Evolutionary conservation across 495 filamentous ascomycete genomes (phyloP).

Genomic region (Penicillium diatomitis): DNA sequence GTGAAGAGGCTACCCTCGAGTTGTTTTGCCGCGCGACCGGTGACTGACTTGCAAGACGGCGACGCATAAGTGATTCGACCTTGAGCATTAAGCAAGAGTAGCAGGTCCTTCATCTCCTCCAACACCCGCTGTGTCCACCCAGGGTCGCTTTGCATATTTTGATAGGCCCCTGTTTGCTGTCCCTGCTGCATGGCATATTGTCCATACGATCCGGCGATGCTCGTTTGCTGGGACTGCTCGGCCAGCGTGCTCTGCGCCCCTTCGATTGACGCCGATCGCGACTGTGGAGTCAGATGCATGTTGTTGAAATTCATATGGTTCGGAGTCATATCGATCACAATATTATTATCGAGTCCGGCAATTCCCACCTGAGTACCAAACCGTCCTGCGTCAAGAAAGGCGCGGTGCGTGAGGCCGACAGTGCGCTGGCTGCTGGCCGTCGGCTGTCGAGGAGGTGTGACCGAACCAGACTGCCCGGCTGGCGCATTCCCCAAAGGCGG

Average conservation of each 20-base stretch:
- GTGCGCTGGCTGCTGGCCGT: no score
- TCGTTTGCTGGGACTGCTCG: slow-evolving; percentile 6
- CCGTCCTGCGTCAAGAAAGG: background rate
- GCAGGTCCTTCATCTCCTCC: slow-evolving; percentile 80
- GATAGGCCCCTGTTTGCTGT: slow-evolving; percentile 43
- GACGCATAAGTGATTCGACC: slow-evolving; percentile 79
- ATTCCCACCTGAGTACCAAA: background rate
- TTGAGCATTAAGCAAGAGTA: slow-evolving; percentile 78
- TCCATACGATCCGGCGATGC: slow-evolving; percentile 16
- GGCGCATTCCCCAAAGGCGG: background rate
- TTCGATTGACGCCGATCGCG: slow-evolving; percentile 7
- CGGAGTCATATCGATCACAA: slow-evolving; percentile 10
- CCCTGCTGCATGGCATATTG: slow-evolving; percentile 41
- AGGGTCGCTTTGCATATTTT: slow-evolving; percentile 72
- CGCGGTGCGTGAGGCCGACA: background rate
- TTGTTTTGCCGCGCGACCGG: slow-evolving; percentile 62
- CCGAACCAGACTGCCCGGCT: background rate
- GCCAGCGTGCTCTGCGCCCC: slow-evolving; percentile 6
- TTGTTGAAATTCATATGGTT: slow-evolving; percentile 6
- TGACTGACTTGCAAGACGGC: slow-evolving; percentile 67
- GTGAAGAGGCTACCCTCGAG: slow-evolving; percentile 65
- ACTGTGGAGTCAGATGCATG: slow-evolving; percentile 5
- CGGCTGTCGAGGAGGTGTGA: background rate
- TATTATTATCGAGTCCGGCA: background rate
- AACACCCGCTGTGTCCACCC: slow-evolving; percentile 88